phyloP scores from a whole-genome alignment of 2,329 filamentous ascomycete species.

The Pseudogymnoascus sp. region DNA sequence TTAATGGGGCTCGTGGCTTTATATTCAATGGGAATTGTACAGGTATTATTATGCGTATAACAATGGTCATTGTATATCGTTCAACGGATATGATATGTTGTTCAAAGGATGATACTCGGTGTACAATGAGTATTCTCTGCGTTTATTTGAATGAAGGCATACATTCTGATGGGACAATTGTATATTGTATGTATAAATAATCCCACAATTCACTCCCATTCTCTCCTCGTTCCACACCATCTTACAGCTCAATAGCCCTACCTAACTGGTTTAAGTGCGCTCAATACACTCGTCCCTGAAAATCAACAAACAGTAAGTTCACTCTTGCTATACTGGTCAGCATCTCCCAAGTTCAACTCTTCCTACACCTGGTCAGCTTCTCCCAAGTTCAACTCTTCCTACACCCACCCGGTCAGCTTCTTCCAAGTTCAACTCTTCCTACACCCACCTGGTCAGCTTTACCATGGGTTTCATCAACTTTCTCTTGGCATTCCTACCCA shows the following conservation, averaged over 20 bases:
- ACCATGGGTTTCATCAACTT: background rate
- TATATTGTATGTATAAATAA: background rate
- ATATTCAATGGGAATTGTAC: background rate
- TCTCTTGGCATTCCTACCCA: background rate
- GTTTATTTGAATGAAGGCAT: background rate
- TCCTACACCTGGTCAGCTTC: too few relatives aligned
- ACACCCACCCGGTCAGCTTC: background rate
- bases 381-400: background rate
- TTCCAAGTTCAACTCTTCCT: background rate
- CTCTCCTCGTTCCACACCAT: background rate
- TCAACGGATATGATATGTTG: background rate
- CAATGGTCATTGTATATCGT: background rate
- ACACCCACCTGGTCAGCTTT: background rate
- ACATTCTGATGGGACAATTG: background rate
- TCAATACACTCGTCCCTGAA: background rate
- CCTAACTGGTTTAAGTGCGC: background rate
- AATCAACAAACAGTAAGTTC: background rate
- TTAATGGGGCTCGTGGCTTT: background rate
- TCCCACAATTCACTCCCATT: background rate
- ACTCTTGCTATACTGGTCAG: background rate
- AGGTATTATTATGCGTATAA: too few relatives aligned
- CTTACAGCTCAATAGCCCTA: background rate
- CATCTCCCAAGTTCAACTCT: too few relatives aligned
- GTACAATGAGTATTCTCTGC: background rate
- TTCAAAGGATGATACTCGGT: background rate